These are phyloP conservation scores for Claviceps pazoutovae DNA, from an alignment of 2,329 filamentous ascomycete species.

Conservation along the genomic window DNA sequence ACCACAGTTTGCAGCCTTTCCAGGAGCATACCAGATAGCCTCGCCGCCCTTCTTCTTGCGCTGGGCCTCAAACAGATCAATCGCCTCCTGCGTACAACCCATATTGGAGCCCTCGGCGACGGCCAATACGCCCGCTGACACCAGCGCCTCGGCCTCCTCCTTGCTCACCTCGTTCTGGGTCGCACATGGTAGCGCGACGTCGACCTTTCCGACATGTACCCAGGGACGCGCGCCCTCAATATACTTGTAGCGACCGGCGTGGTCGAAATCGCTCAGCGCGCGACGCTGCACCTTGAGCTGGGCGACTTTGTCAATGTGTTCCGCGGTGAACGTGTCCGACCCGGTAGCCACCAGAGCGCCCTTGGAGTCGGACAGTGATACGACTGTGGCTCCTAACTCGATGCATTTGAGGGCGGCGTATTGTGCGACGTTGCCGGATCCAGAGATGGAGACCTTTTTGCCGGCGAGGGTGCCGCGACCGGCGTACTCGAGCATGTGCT, in stretches of 20 bases:
- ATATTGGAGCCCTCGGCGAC: slow-evolving; percentile 98
- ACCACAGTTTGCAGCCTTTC: slow-evolving; percentile 94
- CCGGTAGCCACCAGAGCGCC: slow-evolving; percentile 66
- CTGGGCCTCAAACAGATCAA: slow-evolving; percentile 77
- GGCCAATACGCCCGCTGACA: slow-evolving; percentile 64
- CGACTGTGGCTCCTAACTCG: slow-evolving; percentile 82
- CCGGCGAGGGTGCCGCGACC: slow-evolving; percentile 75
- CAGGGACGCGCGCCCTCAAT: slow-evolving; percentile 79
- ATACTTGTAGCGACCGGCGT: slow-evolving; percentile 63
- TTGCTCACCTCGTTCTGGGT: slow-evolving; percentile 96
- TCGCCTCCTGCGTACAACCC: slow-evolving; percentile 93
- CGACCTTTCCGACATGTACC: slow-evolving; percentile 78
- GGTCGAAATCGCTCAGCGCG: slow-evolving; percentile 60
- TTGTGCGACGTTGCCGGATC: slow-evolving; percentile 95
- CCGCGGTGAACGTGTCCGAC: slow-evolving; percentile 54
- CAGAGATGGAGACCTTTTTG: slow-evolving; percentile 91
- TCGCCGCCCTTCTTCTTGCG: slow-evolving; percentile 53
- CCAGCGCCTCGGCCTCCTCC: slow-evolving; percentile 75
- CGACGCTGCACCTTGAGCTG: slow-evolving; percentile 77
- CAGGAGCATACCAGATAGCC: slow-evolving; percentile 89
- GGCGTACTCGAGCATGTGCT: slow-evolving; percentile 88
- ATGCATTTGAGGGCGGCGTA: slow-evolving; percentile 94
- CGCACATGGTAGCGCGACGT: slow-evolving; percentile 81
- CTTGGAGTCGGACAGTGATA: slow-evolving; percentile 88
- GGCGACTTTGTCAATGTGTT: slow-evolving; percentile 67